Conservation (phyloP, 2,329 filamentous ascomycete genomes). For the Beauveria brongniartii region DNA sequence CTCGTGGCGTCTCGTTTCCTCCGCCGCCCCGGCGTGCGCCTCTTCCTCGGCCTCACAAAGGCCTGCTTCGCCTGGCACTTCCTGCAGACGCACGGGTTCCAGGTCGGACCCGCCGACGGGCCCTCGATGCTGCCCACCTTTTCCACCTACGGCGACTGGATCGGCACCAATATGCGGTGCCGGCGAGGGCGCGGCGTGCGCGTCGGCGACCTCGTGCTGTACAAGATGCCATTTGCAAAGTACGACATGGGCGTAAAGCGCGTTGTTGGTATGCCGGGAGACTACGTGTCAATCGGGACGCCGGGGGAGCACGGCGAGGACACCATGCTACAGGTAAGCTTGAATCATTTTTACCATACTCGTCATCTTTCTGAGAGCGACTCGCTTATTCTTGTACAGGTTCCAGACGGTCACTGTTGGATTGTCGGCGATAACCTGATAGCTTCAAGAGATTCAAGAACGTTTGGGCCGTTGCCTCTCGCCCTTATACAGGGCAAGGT, state of each 20-base stretch:
- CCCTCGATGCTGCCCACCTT: constrained; percentile 90
- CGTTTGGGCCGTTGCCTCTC: constrained; percentile 79
- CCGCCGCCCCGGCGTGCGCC: neutral
- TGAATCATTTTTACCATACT: neutral
- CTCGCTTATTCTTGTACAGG: constrained; percentile 37
- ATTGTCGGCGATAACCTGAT: constrained; percentile 80
- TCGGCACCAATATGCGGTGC: constrained; percentile 60
- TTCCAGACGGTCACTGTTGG: constrained; percentile 90
- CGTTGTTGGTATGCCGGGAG: constrained; percentile 66
- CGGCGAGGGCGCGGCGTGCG: constrained; percentile 55
- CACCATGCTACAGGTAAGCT: constrained; percentile 56
- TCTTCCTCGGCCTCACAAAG: neutral
- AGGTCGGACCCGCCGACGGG: constrained; percentile 53
- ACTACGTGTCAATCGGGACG: constrained; percentile 62
- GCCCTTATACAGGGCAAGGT: constrained; percentile 80
- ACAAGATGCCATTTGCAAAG: constrained; percentile 62
- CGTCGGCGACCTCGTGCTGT: constrained; percentile 81
- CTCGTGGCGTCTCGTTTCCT: neutral
- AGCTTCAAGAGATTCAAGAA: constrained; percentile 76
- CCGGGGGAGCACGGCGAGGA: constrained; percentile 40
- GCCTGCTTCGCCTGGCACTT: constrained; percentile 21
- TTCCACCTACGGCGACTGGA: constrained; percentile 54
- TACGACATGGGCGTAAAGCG: constrained; percentile 65
- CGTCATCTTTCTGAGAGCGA: neutral
- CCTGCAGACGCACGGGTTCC: constrained; percentile 52